Evolutionary conservation across 2,329 filamentous ascomycete species (phyloP).

Genomic region (Penicillium occitanis): DNA sequence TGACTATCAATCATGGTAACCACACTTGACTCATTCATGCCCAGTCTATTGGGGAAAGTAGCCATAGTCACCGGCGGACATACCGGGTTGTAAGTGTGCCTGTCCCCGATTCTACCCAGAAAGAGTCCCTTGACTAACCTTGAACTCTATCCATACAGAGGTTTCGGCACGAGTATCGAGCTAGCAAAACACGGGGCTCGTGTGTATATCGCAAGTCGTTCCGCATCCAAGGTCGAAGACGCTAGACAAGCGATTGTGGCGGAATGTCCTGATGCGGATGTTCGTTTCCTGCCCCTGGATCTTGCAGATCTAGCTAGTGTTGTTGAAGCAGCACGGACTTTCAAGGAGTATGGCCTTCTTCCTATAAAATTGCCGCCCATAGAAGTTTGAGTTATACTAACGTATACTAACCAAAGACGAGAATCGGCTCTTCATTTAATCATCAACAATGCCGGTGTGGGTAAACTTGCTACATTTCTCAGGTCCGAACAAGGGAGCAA

Average conservation of each 20-base stretch:
- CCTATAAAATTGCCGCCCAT: no score
- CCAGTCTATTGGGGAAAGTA: background rate
- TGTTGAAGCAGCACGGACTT: background rate
- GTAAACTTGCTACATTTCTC: background rate
- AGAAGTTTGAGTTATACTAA: background rate
- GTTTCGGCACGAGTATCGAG: background rate
- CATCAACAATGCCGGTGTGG: background rate
- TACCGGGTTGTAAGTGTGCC: background rate
- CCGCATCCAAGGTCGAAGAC: background rate
- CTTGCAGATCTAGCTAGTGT: background rate
- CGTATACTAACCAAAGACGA: background rate
- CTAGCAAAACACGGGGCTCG: background rate
- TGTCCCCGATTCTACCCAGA: background rate
- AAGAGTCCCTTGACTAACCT: background rate
- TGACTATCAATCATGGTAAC: background rate
- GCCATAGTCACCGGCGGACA: background rate
- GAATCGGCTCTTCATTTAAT: background rate
- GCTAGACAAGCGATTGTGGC: background rate
- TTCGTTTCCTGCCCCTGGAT: background rate
- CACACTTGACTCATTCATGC: background rate
- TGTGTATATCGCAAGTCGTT: constrained; percentile 5
- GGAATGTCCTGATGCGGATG: background rate
- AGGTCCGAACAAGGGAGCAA: background rate
- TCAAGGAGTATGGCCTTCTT: background rate
- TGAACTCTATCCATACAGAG: background rate